Evolutionary conservation across 768 basidiomycete genomes (phyloP).

Genomic region (Piloderma croceum): DNA sequence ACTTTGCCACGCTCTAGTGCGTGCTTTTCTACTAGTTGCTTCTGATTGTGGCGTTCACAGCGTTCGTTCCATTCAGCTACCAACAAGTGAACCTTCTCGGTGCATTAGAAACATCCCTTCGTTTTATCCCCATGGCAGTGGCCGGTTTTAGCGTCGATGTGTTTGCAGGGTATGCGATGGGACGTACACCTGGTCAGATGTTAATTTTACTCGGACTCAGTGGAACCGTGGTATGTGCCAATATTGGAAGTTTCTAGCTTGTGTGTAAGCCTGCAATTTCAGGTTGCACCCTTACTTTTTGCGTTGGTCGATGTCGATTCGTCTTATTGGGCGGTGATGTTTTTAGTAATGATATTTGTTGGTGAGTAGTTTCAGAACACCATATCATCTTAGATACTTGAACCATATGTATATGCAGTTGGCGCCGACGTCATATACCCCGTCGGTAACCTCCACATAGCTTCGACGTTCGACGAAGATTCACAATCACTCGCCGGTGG

Average conservation of each 20-base stretch:
- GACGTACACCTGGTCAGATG: no score
- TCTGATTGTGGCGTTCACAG: no score
- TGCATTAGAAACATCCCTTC: conserved; percentile 27
- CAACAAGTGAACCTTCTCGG: conserved; percentile 25
- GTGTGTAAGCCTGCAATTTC: no score
- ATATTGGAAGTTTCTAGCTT: no score
- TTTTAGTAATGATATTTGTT: conserved; percentile 25
- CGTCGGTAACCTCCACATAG: conserved; percentile 27
- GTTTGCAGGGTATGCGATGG: conserved; percentile 14
- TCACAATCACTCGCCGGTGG: conserved; percentile 32
- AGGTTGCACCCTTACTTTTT: conserved; percentile 28
- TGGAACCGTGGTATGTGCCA: no score
- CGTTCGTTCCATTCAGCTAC: conserved; percentile 16
- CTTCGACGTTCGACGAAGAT: conserved; percentile 23
- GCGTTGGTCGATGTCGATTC: conserved; percentile 25
- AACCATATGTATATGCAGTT: conserved; percentile 6
- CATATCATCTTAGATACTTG: not conserved
- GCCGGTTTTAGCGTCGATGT: conserved; percentile 19
- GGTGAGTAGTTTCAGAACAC: conserved; percentile 7
- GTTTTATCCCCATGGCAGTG: conserved; percentile 29
- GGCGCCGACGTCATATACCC: conserved; percentile 28
- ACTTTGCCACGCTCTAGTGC: conserved; percentile 28
- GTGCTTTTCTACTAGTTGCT: not conserved
- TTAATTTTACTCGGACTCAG: no score
- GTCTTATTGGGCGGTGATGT: conserved; percentile 29